These are phyloP conservation scores for Dillenia suffruticosa DNA, from an alignment of 164 flowering plant genomes.

Conservation along the genomic window DNA sequence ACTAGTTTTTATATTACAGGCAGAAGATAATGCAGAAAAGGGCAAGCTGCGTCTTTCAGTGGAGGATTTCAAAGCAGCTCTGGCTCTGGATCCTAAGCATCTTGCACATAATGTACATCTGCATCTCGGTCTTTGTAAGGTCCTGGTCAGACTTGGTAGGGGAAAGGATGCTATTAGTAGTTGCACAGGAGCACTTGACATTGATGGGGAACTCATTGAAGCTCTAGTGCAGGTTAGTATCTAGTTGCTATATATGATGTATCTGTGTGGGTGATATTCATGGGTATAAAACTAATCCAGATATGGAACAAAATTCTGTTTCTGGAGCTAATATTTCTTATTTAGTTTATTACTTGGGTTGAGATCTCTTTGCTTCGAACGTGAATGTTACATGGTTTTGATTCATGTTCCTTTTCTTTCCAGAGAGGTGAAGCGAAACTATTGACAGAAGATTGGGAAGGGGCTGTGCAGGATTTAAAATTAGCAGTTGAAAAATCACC, in stretches of 20 bases:
- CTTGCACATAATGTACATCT: constrained; percentile 84
- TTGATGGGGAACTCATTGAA: constrained; percentile 79
- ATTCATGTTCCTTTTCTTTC: neutral
- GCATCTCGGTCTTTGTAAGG: constrained; percentile 87
- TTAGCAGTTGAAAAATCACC: constrained; percentile 87
- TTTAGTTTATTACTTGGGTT: too few relatives aligned
- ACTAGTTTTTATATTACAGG: constrained; percentile 42
- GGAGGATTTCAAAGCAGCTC: constrained; percentile 82
- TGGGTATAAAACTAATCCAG: neutral
- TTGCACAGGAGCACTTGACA: constrained; percentile 77
- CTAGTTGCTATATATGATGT: too few relatives aligned
- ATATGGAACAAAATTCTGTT: neutral
- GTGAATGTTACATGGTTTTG: too few relatives aligned
- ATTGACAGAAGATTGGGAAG: constrained; percentile 92
- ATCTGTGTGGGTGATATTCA: too few relatives aligned
- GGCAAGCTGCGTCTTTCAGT: constrained; percentile 89
- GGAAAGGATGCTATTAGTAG: constrained; percentile 84
- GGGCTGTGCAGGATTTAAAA: constrained; percentile 88
- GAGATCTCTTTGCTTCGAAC: too few relatives aligned
- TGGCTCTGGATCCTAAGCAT: constrained; percentile 83
- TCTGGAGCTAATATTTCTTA: neutral
- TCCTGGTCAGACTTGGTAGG: constrained; percentile 86
- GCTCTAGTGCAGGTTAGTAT: constrained; percentile 80
- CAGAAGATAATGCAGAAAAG: constrained; percentile 82
- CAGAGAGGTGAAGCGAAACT: constrained; percentile 99